A percentile compares a stretch with the other conserved stretches of the same genome.
Evolutionary conservation across 2,329 filamentous ascomycete species (phyloP).

Genomic region (Myrmaecium sp.): DNA sequence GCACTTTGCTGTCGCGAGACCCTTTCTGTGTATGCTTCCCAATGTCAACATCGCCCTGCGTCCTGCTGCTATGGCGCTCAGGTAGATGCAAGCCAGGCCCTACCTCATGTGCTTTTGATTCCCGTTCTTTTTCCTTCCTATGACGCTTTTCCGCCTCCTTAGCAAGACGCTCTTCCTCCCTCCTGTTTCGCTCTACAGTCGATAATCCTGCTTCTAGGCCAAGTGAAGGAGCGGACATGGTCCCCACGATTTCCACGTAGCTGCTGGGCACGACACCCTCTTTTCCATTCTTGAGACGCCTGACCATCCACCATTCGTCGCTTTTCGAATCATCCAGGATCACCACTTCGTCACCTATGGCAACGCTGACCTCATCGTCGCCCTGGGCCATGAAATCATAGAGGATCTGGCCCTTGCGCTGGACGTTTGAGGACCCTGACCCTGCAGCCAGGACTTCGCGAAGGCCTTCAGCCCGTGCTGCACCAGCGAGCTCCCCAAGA

Average conservation of each 20-base stretch:
- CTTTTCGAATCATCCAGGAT: slow-evolving; percentile 81
- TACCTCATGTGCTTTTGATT: slow-evolving; percentile 49
- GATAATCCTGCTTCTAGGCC: slow-evolving; percentile 45
- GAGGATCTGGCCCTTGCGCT: slow-evolving; percentile 71
- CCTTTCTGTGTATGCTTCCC: slow-evolving; percentile 54
- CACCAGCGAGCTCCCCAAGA: slow-evolving; percentile 77
- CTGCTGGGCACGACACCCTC: slow-evolving; percentile 94
- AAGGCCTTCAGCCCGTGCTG: slow-evolving; percentile 64
- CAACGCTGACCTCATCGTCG: slow-evolving; percentile 89
- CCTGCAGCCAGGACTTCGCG: slow-evolving; percentile 75
- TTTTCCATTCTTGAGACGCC: slow-evolving; percentile 75
- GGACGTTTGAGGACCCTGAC: slow-evolving; percentile 38
- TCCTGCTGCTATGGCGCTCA: slow-evolving; percentile 63
- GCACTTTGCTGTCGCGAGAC: slow-evolving; percentile 47
- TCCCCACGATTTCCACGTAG: slow-evolving; percentile 77
- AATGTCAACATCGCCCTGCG: slow-evolving; percentile 48
- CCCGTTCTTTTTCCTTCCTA: slow-evolving; percentile 22
- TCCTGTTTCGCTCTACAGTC: slow-evolving; percentile 55
- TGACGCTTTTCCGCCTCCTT: slow-evolving; percentile 48
- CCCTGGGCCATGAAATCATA: slow-evolving; percentile 97
- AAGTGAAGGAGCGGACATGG: slow-evolving; percentile 29
- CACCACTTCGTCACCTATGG: slow-evolving; percentile 75
- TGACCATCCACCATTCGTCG: slow-evolving; percentile 97
- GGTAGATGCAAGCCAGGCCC: slow-evolving; percentile 60
- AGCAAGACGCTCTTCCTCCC: slow-evolving; percentile 70